These are phyloP conservation scores for Takakia lepidozioides DNA, from an alignment of 225 moss, liverwort and hornwort genomes.

Conservation along the genomic window DNA sequence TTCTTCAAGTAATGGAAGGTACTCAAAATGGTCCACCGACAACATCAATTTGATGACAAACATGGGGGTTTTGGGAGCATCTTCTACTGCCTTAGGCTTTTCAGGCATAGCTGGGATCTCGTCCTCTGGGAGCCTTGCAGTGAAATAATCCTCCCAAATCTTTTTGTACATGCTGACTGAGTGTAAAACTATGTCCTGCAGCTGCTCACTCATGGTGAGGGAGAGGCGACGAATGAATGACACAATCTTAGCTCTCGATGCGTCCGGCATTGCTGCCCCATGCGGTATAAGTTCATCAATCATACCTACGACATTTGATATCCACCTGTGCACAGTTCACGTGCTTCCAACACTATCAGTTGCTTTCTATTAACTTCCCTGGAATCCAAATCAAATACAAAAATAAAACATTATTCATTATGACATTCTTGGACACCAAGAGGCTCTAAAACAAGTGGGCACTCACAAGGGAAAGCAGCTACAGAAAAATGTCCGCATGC, in stretches of 20 bases:
- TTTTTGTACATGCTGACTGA: conserved; percentile 45
- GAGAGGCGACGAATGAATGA: conserved; percentile 40
- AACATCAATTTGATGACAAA: conserved; percentile 45
- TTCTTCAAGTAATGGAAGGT: conserved; percentile 33
- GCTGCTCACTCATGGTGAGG: conserved; percentile 50
- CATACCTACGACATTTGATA: conserved; percentile 39
- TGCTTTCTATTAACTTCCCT: no score
- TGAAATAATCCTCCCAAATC: conserved; percentile 51
- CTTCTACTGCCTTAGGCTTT: no score
- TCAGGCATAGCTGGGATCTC: neutral
- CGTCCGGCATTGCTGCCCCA: conserved; percentile 21
- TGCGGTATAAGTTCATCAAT: conserved; percentile 38
- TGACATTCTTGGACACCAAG: no score
- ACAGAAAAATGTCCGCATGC: no score
- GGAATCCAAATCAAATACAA: no score
- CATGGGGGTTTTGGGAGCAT: conserved; percentile 13
- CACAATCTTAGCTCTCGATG: conserved; percentile 17
- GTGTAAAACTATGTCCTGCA: conserved; percentile 49
- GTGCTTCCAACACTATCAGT: no score
- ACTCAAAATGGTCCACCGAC: conserved; percentile 44
- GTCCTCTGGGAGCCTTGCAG: conserved; percentile 8
- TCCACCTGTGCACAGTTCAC: conserved; percentile 13
- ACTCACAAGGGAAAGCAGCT: no score
- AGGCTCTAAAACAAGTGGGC: no score
- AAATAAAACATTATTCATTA: no score